These are phyloP conservation scores for Termitomyces sp. DNA, from an alignment of 1,284 basidiomycete species.

Conservation along the genomic window DNA sequence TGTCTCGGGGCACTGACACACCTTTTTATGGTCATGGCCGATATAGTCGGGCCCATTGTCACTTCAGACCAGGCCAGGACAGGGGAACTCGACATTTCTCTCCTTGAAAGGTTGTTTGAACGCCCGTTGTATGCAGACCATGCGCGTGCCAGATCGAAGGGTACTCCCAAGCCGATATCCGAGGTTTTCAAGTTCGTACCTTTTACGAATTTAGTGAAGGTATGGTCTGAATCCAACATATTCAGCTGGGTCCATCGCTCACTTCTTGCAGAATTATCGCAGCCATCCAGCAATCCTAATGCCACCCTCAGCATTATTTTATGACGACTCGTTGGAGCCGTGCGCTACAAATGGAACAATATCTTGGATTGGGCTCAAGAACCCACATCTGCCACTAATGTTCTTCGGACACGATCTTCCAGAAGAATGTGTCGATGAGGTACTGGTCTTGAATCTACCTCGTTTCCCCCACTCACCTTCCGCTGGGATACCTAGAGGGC, in stretches of 20 bases:
- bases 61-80: conserved; percentile 34
- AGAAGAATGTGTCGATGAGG: conserved; percentile 39
- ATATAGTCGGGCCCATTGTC: conserved; percentile 39
- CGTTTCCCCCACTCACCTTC: neutral
- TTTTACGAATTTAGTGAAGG: conserved; percentile 37
- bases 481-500: conserved; percentile 26
- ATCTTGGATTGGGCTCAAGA: conserved; percentile 33
- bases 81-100: conserved; percentile 40
- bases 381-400: conserved; percentile 33
- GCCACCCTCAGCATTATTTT: conserved; percentile 45
- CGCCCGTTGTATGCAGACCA: conserved; percentile 32
- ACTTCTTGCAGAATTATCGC: conserved; percentile 30
- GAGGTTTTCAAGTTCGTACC: conserved; percentile 22
- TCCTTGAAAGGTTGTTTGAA: conserved; percentile 42
- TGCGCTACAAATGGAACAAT: conserved; percentile 36
- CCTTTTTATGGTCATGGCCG: neutral
- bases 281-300: conserved; percentile 46
- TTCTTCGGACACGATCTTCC: conserved; percentile 34
- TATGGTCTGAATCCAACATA: conserved; percentile 14
- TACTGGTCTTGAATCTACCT: conserved; percentile 11
- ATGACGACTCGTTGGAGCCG: conserved; percentile 38
- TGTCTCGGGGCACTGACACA: neutral
- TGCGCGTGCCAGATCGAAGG: conserved; percentile 13
- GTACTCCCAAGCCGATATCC: neutral
- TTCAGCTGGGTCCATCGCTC: neutral